phyloP scores from a whole-genome alignment of 305 asterid genomes.

The Rubia balearica region DNA sequence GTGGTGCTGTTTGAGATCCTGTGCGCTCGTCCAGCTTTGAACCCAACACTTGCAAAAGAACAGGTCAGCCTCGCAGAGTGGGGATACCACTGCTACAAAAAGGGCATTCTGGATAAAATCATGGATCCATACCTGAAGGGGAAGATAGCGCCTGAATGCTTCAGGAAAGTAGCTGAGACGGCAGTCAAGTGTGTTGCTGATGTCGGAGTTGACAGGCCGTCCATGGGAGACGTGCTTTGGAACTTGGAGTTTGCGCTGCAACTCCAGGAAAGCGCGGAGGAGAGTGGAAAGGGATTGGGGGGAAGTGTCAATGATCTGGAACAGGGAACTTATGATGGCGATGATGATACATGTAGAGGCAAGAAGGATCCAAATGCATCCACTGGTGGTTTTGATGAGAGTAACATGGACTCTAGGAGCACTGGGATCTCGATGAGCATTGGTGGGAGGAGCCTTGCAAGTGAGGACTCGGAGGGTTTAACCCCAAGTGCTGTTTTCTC shows the following conservation, averaged over 20 bases:
- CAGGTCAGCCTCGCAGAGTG: constrained; percentile 94
- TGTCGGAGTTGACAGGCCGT: constrained; percentile 77
- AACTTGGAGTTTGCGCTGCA: constrained; percentile 86
- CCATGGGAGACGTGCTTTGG: constrained; percentile 96
- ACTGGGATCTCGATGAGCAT: constrained; percentile 88
- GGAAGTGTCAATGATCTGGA: constrained; percentile 34
- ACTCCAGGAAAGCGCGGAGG: constrained; percentile 94
- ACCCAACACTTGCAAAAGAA: constrained; percentile 79
- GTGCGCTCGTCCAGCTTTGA: constrained; percentile 81
- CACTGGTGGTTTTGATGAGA: constrained; percentile 53
- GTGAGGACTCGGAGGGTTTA: constrained; percentile 87
- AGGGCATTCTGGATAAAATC: constrained; percentile 76
- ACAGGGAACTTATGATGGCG: constrained; percentile 34
- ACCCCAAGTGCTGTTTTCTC: constrained; percentile 95
- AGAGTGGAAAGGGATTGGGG: constrained; percentile 60
- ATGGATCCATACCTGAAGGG: constrained; percentile 84
- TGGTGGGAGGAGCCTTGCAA: constrained; percentile 87
- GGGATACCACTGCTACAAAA: constrained; percentile 72
- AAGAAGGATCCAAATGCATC: constrained; percentile 54
- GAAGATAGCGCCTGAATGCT: constrained; percentile 83
- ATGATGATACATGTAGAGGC: constrained; percentile 29
- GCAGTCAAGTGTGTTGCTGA: constrained; percentile 87
- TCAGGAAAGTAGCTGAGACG: constrained; percentile 76
- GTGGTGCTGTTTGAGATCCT: constrained; percentile 82
- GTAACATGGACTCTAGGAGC: constrained; percentile 67